Evolutionary conservation across 1,139 yeast genomes (phyloP).

Genomic region (Taiozyma sp.): DNA sequence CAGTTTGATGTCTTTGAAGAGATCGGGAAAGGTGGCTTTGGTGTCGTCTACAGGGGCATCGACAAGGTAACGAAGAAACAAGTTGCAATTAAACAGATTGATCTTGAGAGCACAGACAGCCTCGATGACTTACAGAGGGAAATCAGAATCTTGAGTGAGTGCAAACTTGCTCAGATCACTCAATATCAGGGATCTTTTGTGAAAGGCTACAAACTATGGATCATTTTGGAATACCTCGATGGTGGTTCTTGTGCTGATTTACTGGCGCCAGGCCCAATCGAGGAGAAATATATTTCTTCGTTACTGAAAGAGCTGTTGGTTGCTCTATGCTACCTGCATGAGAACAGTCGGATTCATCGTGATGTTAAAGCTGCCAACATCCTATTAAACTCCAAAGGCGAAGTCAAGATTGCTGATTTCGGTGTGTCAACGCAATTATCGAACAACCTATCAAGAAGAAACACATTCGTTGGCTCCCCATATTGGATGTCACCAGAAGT

Average conservation of each 20-base stretch:
- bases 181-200: constrained; percentile 78
- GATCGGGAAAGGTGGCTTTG: constrained; percentile 86
- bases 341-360: constrained; percentile 78
- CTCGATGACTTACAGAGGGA: constrained; percentile 78
- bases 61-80: constrained; percentile 45
- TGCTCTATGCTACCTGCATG: constrained; percentile 70
- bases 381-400: constrained; percentile 60
- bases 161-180: constrained; percentile 68
- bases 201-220: constrained; percentile 77
- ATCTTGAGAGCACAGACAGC: constrained; percentile 73
- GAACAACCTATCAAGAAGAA: constrained; percentile 68
- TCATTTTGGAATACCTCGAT: constrained; percentile 77
- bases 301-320: constrained; percentile 54
- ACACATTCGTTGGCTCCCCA: constrained; percentile 97
- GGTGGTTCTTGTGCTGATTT: constrained; percentile 82
- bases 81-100: constrained; percentile 72
- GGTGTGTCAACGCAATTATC: constrained; percentile 92
- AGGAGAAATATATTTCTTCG: constrained; percentile 53
- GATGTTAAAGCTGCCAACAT: constrained; percentile 87
- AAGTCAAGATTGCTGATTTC: constrained; percentile 92
- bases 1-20: constrained; percentile 66
- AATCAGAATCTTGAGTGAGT: constrained; percentile 70
- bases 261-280: constrained; percentile 55
- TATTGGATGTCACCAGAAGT: constrained; percentile 99
- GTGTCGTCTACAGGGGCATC: constrained; percentile 75